Base-by-base conservation (phyloP, 768 basidiomycete species). In the Fibroporia radiculosa region DNA sequence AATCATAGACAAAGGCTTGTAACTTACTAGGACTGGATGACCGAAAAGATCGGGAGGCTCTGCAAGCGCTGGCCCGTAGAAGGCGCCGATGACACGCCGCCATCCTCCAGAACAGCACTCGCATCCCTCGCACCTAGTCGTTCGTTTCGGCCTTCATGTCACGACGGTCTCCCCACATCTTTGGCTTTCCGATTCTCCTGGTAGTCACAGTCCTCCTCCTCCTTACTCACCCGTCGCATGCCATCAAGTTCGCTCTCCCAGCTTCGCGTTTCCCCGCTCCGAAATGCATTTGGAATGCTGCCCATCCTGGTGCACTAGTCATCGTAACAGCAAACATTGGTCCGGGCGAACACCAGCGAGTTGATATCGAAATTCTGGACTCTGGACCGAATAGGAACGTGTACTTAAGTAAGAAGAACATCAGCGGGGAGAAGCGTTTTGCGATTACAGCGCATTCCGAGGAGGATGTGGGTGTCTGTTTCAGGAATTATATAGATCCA, bases 251-350 rank as follows among this genome's bases (percentile, higher is more conserved):
- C 64, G 61, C 73, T 28, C 69, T 96, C 19, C 76, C 66, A 25
- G 80, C 92, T 1, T 74, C 73, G 50, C 78, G 80, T 49, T 77
- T 83, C 53, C 93, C 95, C 0, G 66, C 72, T 22, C 58, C 75
- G 52, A 93, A 91, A 66, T 97, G 95, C 66, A 83, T 98, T 45
- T 99, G 96, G 96, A 96, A 99, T 61, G 71, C 84, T 19, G 95
- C 83, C 7, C 87, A 93, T 57, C 66, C 74, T 5, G 82, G 91
- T 56, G 77, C 89, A 5, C 83, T 98, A 27, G 90, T 97, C 60
- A 90, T 99, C 56, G 92, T 96, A 53, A 97, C 95, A 0, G 93
- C 95, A 34, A 95, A 96, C 59, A 84, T 95, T 24, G 82, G 82
- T 0, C 74, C 82, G 0, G 86, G 84, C 0, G 64, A 66, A 0